Evolutionary conservation across 257 asterid genomes (phyloP).

Genomic region (Euphrasia confusa): DNA sequence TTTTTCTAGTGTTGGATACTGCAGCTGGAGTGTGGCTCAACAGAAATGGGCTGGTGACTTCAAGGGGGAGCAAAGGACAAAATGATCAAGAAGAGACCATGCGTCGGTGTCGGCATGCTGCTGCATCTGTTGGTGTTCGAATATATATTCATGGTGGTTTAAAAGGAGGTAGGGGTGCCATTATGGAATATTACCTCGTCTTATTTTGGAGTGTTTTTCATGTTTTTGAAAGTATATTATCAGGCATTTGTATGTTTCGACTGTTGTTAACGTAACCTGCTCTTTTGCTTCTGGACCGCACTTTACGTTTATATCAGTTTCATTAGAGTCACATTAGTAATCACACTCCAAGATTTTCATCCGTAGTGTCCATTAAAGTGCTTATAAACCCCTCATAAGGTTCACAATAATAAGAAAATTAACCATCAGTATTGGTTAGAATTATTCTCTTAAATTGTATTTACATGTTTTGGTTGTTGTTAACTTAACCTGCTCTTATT

Average conservation of each 20-base stretch:
- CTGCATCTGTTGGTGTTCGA: slow-evolving; percentile 92
- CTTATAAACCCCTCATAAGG: neutral
- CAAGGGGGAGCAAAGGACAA: slow-evolving; percentile 61
- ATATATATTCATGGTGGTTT: slow-evolving; percentile 88
- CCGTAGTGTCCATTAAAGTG: no score
- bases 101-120: slow-evolving; percentile 99
- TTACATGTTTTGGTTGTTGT: neutral
- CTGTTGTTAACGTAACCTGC: no score
- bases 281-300: no score
- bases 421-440: neutral
- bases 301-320: no score
- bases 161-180: slow-evolving; percentile 65
- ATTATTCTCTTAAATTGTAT: slow-evolving; percentile 5
- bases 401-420: no score
- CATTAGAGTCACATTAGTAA: no score
- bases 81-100: slow-evolving; percentile 65
- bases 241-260: neutral
- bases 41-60: slow-evolving; percentile 78
- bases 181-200: slow-evolving; percentile 16
- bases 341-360: no score
- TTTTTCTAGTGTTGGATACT: slow-evolving; percentile 83
- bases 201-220: slow-evolving; percentile 14
- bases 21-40: slow-evolving; percentile 99
- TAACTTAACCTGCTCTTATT: no score
- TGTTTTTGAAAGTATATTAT: slow-evolving; percentile 16